Evolutionary conservation across 352 stramenopile genomes (phyloP).

Genomic region (Globisporangium nunn): DNA sequence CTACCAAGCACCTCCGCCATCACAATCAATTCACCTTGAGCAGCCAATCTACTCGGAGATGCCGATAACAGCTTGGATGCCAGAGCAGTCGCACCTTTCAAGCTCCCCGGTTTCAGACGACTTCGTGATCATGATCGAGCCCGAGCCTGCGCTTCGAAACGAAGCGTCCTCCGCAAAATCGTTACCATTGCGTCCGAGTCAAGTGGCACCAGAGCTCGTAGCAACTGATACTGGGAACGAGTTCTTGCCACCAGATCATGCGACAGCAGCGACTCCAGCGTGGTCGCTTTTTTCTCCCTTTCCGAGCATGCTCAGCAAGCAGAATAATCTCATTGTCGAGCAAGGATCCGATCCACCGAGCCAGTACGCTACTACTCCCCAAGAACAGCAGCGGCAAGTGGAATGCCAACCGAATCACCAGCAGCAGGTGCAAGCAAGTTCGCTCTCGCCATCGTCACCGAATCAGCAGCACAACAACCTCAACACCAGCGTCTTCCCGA

Average conservation of each 20-base stretch:
- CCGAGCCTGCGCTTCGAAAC: background rate
- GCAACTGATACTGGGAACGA: background rate
- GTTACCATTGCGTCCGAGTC: background rate
- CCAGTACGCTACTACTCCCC: background rate
- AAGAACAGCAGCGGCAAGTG: background rate
- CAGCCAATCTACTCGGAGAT: too few species aligned
- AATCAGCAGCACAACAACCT: background rate
- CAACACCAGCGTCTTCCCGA: background rate
- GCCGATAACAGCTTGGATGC: too few species aligned
- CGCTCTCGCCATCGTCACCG: background rate
- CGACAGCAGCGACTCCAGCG: constrained; percentile 22
- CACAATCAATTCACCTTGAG: too few species aligned
- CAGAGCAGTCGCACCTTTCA: background rate
- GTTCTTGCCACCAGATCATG: constrained; percentile 12
- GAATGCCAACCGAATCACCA: background rate
- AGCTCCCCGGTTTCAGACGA: background rate
- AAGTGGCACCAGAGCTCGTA: background rate
- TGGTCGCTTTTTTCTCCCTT: constrained; percentile 19
- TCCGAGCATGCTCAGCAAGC: background rate
- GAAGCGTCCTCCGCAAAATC: background rate
- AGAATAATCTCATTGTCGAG: constrained; percentile 7
- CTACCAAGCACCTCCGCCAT: too few species aligned
- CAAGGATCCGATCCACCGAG: constrained; percentile 6
- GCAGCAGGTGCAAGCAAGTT: background rate
- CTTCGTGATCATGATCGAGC: background rate